Base-by-base conservation (phyloP, 306 rosid species). In the Biancaea sappan region DNA sequence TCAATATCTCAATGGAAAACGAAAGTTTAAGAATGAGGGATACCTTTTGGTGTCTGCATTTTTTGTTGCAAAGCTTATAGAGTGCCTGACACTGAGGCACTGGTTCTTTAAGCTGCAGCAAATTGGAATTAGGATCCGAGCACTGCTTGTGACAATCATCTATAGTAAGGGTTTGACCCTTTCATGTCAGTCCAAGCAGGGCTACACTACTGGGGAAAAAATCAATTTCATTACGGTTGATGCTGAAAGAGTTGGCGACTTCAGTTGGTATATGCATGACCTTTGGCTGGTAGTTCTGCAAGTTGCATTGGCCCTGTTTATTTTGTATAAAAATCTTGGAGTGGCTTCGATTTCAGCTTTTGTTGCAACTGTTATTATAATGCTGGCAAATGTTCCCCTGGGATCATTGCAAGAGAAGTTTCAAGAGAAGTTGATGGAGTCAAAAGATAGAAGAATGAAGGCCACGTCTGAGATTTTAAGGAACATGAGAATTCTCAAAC, bases 401-500 rank as follows among this genome's bases (percentile, higher is more conserved):
- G 89, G 84, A 41, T 80, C 73, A 24, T 69, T 79, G 76, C 82
- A 66, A 65, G 79, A 81, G 57, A 82, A 73, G 47, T 83, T 78
- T 76, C 91, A 86, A 16, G 47, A 21, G 3, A 84, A 84, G 78
- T 38, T 89, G 62, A 86, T 86, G 94, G 81, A 83, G 26, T 85
- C 86, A 13, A 89, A 86, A 58, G 94, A 89, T 70, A 37, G 19
- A 25, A 71, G 91, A 66, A 89, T 86, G 86, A 89, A 84, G 52
- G 61, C 83, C 26, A 89, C 86, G 0, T 83, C 89, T 51, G 91
- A 89, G 89, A 57, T 83, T 53, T 76, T 89, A 19, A 89, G 86
- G 76, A 86, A 81, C 84, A 84, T 89, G 89, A 79, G 80, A 72
- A 85, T 89, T 67, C 88, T 89, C 58, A 86, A 89, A 66, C 79